Conservation (phyloP, 306 rosid genomes). For the Pachyrhizus erosus region DNA sequence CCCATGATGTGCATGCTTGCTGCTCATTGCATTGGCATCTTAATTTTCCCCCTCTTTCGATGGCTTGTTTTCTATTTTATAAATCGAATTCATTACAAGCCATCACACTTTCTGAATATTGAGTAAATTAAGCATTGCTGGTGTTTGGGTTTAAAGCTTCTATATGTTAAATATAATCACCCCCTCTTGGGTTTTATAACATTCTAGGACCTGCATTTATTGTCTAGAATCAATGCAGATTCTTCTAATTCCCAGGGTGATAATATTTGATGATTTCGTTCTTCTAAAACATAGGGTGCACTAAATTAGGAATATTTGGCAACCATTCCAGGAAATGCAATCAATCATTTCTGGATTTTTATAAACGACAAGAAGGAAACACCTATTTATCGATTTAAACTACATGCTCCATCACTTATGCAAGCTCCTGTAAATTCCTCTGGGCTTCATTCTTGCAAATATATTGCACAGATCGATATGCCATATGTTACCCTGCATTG, state of each 20-base stretch:
- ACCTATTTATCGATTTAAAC: not conserved
- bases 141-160: not conserved
- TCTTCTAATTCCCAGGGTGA: not conserved
- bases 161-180: not conserved
- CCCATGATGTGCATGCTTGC: not conserved
- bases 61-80: not conserved
- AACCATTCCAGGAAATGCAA: not conserved
- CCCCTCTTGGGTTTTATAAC: not conserved
- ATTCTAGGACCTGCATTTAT: not conserved
- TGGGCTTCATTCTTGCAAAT: not conserved
- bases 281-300: not conserved
- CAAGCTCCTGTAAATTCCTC: not conserved
- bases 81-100: not conserved
- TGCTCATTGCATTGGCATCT: not conserved
- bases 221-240: not conserved
- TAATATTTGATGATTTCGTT: not conserved
- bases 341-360: not conserved
- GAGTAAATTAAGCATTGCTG: not conserved
- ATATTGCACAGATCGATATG: not conserved
- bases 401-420: too few relatives aligned
- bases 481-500: not conserved
- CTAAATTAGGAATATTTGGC: not conserved
- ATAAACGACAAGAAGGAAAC: not conserved
- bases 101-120: not conserved
- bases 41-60: not conserved